Evolutionary conservation across 106 monocot genomes (phyloP), one percentile per base, ranked within the genome.

Genomic region (Gastrodia elata): DNA sequence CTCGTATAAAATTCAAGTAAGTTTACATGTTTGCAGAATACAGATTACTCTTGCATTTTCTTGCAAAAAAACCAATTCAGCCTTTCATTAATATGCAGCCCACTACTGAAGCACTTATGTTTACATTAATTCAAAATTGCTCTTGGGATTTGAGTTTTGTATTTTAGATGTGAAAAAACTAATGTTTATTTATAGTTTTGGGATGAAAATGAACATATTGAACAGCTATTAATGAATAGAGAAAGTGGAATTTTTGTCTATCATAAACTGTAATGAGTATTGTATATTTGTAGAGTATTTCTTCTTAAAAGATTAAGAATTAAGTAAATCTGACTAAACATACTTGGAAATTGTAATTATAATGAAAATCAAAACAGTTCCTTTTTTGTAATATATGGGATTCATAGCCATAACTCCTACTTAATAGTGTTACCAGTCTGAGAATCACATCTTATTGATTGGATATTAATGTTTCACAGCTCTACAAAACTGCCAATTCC

Each of bases 1-100:
- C 96, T 57, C 92, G 96, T 80, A 85, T 88, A 0, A 97, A 97
- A 74, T 97, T 92, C 79, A 96, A 96, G 96, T 96, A 71, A 80
- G 87, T 81, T 41, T 25, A 59, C 36, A n/a, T 67, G 1, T 20
- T 37, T 67, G 33, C 64, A 64, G 26, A 57, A 7, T 57, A 57
- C 6, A 57, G 4, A 7, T 25, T 57, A 26, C 32, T 0, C 61
- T 61, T 14, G 32, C 61, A 61, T 35, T 67, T n/a, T 67, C 20
- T 67, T 37, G n/a, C 37, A 35, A 67, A 7, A 18, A 15, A 67
- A 37, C 6, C 16, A 4, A 15, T 15, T 34, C 14, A 8, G 37
- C 3, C 37, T 36, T 38, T 18, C 8, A 27, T 61, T 61, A 61
- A 28, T 30, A 61, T 61, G 61, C 32, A 30, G 4, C n/a, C 3